Evolutionary conservation across 2,329 filamentous ascomycete genomes (phyloP), one percentile per base, ranked within the genome.

Genomic region (Colletotrichum tanaceti): DNA sequence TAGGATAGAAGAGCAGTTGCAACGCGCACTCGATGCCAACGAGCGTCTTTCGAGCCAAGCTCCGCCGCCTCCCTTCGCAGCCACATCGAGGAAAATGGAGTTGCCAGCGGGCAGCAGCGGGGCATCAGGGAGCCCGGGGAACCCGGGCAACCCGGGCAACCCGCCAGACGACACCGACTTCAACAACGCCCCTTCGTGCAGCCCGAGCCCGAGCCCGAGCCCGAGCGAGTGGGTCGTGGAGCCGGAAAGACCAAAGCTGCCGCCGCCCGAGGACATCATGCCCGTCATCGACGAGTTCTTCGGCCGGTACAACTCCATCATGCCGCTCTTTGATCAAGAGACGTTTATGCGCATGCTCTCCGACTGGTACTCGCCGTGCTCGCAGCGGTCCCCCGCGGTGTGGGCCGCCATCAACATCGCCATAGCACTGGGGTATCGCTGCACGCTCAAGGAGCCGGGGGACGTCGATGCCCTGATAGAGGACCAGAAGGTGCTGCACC

Each of bases 381-480:
- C 73, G 1, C 70, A 72, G 49, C 73, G 1, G 24, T 46, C 6
- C 41, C 61, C 1, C 64, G 65, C 65, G 0, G 65, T 58, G 1
- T 82, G 79, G 77, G 80, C 80, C 0, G 77, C 79, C 14, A 78
- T 83, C 20, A 79, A 81, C 11, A 75, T 79, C 39, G 78, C 80
- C 28, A 71, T 82, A 47, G 80, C 80, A 4, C 72, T 82, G 5
- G 78, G 77, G 1, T 77, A 79, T 47, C 75, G 77, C 10, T 68
- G 61, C 18, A 32, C 44, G 20, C 68, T 62, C 24, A 63, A 73
- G 5, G 73, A 74, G 3, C 72, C 73, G 0, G 68, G 71, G 5
- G 71, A 74, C 2, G 58, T 71, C 0, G 70, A 73, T 1, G 67
- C 74, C 9, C 60, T 68, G n/a, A 14, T 50, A 10, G 62, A 68